Conservation (phyloP, 2,329 filamentous ascomycete species). For the Epichloe uncinata region DNA sequence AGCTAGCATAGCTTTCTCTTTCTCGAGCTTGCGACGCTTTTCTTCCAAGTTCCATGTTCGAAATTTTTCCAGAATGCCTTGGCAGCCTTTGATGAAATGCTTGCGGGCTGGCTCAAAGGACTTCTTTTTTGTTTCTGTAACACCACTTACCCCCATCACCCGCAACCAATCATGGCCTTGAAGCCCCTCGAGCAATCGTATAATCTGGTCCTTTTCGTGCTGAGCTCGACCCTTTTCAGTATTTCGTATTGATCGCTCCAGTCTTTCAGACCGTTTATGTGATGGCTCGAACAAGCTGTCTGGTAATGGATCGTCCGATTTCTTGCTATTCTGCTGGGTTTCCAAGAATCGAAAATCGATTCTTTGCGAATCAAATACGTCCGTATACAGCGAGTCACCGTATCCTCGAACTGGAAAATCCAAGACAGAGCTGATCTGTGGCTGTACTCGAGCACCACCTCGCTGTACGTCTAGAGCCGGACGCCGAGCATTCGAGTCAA, state of each 20-base stretch:
- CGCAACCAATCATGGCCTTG: slow-evolving; percentile 88
- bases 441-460: background rate
- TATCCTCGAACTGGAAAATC: slow-evolving; percentile 34
- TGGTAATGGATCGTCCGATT: slow-evolving; percentile 39
- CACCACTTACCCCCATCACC: slow-evolving; percentile 74
- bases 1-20: slow-evolving; percentile 38
- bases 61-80: slow-evolving; percentile 76
- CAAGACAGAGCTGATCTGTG: background rate
- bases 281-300: slow-evolving; percentile 39
- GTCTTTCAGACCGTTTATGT: slow-evolving; percentile 45
- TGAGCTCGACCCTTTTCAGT: slow-evolving; percentile 51
- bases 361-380: slow-evolving; percentile 41
- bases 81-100: slow-evolving; percentile 74
- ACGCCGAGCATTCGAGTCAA: slow-evolving; percentile 37
- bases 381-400: slow-evolving; percentile 40
- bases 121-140: slow-evolving; percentile 81
- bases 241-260: slow-evolving; percentile 50
- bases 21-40: slow-evolving; percentile 65
- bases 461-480: slow-evolving; percentile 8
- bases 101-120: slow-evolving; percentile 74
- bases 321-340: slow-evolving; percentile 29
- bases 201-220: slow-evolving; percentile 53
- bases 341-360: slow-evolving; percentile 43
- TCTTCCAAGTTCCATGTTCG: slow-evolving; percentile 80
- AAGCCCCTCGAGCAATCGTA: slow-evolving; percentile 62